Percentiles rank a stretch among this genome's conserved stretches.
phyloP scores from a whole-genome alignment of 1,284 basidiomycete genomes.

The Paramarasmius palmivorus region DNA sequence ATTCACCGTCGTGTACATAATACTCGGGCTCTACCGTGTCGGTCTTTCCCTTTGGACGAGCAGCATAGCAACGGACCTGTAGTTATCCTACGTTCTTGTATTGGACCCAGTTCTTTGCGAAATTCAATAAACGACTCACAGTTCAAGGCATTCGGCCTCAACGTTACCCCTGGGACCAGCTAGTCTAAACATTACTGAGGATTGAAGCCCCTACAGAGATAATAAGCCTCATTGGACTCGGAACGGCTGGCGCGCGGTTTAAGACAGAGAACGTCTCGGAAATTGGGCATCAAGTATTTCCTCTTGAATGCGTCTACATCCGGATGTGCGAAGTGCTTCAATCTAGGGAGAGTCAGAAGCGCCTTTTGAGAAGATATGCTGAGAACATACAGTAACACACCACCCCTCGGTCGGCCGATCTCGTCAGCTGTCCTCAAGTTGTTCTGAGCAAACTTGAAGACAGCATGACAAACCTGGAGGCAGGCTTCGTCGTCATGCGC shows the following conservation, averaged over 20 bases:
- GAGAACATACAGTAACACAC: constrained; percentile 64
- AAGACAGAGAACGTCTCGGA: constrained; percentile 54
- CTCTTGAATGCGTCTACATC: constrained; percentile 54
- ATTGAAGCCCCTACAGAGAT: constrained; percentile 61
- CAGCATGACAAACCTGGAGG: constrained; percentile 63
- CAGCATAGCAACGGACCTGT: no score
- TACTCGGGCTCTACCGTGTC: background rate
- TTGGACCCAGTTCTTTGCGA: no score
- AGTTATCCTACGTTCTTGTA: no score
- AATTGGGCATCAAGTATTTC: constrained; percentile 52
- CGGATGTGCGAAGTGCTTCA: constrained; percentile 77
- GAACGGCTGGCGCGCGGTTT: constrained; percentile 71
- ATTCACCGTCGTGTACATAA: background rate
- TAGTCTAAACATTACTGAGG: background rate
- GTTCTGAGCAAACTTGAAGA: constrained; percentile 57
- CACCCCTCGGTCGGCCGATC: constrained; percentile 47
- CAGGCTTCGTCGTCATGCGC: constrained; percentile 59
- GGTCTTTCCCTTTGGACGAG: no score
- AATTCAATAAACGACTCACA: no score
- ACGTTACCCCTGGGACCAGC: background rate
- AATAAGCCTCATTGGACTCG: constrained; percentile 75
- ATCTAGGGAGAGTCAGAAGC: constrained; percentile 35
- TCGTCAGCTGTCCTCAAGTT: constrained; percentile 51
- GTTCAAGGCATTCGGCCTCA: no score
- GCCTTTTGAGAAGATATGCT: background rate